These are phyloP conservation scores for Russula sp. DNA, from an alignment of 768 basidiomycete species.

Conservation along the genomic window DNA sequence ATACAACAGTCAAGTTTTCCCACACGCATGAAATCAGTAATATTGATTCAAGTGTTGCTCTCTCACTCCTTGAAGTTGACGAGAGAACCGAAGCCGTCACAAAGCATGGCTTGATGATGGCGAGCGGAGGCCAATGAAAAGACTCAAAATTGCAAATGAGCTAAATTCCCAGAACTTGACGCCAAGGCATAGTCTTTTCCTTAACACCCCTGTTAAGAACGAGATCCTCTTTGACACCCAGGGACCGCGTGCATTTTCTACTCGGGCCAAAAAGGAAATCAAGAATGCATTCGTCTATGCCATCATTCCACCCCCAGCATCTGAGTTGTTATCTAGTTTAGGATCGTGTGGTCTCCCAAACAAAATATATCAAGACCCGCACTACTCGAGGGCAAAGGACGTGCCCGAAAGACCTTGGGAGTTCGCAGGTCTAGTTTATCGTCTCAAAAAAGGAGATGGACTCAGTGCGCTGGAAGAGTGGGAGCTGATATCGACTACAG, in stretches of 20 bases:
- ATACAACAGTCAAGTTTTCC: constrained; percentile 9
- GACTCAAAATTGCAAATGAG: constrained; percentile 14
- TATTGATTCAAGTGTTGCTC: constrained; percentile 7
- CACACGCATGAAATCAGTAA: constrained; percentile 10
- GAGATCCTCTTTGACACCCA: constrained; percentile 15
- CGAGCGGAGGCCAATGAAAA: constrained; percentile 26
- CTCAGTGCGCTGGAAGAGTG: constrained; percentile 62
- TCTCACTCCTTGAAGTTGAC: neutral
- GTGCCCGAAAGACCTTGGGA: constrained; percentile 65
- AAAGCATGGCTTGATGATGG: constrained; percentile 12
- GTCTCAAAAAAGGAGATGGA: constrained; percentile 61
- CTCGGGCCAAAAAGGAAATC: constrained; percentile 34
- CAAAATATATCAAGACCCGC: constrained; percentile 72
- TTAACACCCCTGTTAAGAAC: neutral
- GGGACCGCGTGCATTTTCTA: constrained; percentile 21
- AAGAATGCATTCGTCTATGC: constrained; percentile 46
- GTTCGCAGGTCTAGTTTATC: constrained; percentile 77
- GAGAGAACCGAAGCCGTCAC: constrained; percentile 15
- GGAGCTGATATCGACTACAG: constrained; percentile 32
- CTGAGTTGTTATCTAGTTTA: constrained; percentile 46
- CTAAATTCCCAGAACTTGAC: constrained; percentile 1
- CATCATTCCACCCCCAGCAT: constrained; percentile 48
- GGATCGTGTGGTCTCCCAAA: constrained; percentile 49
- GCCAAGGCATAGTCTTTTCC: constrained; percentile 8
- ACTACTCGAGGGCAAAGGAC: constrained; percentile 72